Percentiles rank a stretch among this genome's conserved stretches.
phyloP scores from a whole-genome alignment of 495 filamentous ascomycete genomes.

The Aspergillus olivimuriae region DNA sequence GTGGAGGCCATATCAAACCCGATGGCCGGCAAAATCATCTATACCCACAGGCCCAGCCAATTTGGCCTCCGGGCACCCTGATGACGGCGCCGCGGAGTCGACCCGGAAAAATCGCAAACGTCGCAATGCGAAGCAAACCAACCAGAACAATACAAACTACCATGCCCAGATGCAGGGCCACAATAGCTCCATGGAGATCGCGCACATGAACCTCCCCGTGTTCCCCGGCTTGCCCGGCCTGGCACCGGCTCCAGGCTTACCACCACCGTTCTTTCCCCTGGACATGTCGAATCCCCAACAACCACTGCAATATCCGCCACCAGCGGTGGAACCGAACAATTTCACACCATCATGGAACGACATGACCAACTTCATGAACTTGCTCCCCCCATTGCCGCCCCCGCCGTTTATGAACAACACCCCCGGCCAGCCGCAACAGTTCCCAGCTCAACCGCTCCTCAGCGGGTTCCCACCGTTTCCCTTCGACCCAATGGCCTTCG shows the following conservation, averaged over 20 bases:
- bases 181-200: neutral
- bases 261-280: too few species aligned
- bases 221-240: too few species aligned
- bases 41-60: too few species aligned
- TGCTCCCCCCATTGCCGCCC: slow-evolving; percentile 7
- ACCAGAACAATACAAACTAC: neutral
- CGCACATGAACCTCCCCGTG: too few species aligned
- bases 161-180: neutral
- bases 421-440: slow-evolving; percentile 1
- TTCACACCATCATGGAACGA: slow-evolving; percentile 9
- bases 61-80: too few species aligned
- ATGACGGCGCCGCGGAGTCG: too few species aligned
- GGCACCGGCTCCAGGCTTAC: neutral
- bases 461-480: slow-evolving; percentile 1
- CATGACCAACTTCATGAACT: neutral
- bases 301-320: neutral
- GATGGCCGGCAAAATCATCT: slow-evolving; percentile 11
- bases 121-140: neutral
- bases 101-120: neutral
- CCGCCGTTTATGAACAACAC: slow-evolving; percentile 11
- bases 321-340: neutral
- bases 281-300: neutral
- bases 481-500: slow-evolving; percentile 7
- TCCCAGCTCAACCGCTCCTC: slow-evolving; percentile 5
- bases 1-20: slow-evolving; percentile 16